phyloP scores from a whole-genome alignment of 1,284 basidiomycete genomes.

The Apiotrichum gracile region DNA sequence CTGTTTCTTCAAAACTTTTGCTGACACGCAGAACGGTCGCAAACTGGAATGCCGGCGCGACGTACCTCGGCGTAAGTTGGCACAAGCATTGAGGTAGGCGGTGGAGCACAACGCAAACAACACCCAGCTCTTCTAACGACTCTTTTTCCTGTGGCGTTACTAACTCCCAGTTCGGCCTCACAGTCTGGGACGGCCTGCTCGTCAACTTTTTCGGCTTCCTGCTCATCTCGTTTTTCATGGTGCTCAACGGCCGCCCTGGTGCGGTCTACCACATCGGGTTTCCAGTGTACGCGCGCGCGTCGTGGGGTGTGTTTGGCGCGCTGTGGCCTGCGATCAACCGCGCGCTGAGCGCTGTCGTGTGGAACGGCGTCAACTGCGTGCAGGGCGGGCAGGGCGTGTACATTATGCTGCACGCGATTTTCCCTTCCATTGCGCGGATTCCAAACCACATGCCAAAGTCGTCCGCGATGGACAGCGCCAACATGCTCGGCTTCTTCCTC shows the following conservation, averaged over 20 bases:
- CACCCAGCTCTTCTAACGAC: not conserved
- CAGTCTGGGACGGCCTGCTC: slow-evolving; percentile 28
- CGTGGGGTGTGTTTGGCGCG: slow-evolving; percentile 73
- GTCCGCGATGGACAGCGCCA: slow-evolving; percentile 50
- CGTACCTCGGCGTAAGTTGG: slow-evolving; percentile 24
- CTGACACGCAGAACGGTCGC: slow-evolving; percentile 15
- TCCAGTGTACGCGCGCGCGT: slow-evolving; percentile 54
- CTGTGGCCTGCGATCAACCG: slow-evolving; percentile 76
- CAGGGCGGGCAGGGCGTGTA: slow-evolving; percentile 56
- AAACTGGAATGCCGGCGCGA: slow-evolving; percentile 24
- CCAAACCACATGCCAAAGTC: slow-evolving; percentile 62
- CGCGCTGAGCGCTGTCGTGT: slow-evolving; percentile 60
- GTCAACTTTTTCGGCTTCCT: slow-evolving; percentile 28
- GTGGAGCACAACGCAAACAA: not conserved
- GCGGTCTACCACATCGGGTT: slow-evolving; percentile 31
- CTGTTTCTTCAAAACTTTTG: too few species aligned
- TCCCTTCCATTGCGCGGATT: slow-evolving; percentile 63
- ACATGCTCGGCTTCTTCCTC: slow-evolving; percentile 66
- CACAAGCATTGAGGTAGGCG: not conserved
- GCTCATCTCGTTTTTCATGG: slow-evolving; percentile 34
- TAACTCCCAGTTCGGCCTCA: slow-evolving; percentile 19
- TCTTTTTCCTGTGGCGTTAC: not conserved
- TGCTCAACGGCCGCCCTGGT: slow-evolving; percentile 31
- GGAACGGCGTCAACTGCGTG: slow-evolving; percentile 47
- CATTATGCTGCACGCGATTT: slow-evolving; percentile 66